phyloP scores from a whole-genome alignment of 768 basidiomycete species.

The Termitomyces titanicus region DNA sequence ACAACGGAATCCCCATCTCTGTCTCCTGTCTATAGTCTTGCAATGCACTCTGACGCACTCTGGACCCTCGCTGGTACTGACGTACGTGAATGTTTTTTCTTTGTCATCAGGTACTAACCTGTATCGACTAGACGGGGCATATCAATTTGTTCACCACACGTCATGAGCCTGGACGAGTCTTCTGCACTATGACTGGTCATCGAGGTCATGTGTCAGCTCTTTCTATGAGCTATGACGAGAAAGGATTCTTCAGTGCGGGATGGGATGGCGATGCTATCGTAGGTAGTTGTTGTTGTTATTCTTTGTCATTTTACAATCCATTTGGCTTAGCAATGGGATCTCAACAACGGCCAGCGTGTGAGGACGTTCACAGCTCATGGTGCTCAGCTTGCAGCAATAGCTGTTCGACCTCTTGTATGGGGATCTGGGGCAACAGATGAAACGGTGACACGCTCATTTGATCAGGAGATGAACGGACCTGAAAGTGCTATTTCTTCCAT shows the following conservation, averaged over 20 bases:
- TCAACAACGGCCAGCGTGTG: constrained; percentile 81
- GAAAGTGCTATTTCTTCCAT: constrained; percentile 4
- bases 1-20: constrained; percentile 46
- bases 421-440: constrained; percentile 24
- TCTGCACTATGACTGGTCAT: constrained; percentile 73
- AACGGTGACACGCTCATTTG: constrained; percentile 1
- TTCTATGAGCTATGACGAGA: constrained; percentile 76
- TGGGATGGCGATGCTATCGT: constrained; percentile 93
- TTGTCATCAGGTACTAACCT: constrained; percentile 7
- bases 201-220: constrained; percentile 83
- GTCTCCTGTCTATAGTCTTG: constrained; percentile 85
- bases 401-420: constrained; percentile 62
- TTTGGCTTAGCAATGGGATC: constrained; percentile 86
- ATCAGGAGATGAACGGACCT: constrained; percentile 1
- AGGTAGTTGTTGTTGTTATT: constrained; percentile 26
- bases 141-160: constrained; percentile 92
- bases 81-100: constrained; percentile 41
- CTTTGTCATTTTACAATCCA: constrained; percentile 11
- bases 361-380: constrained; percentile 80
- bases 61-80: constrained; percentile 89
- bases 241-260: constrained; percentile 83
- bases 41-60: constrained; percentile 88
- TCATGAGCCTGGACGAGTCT: constrained; percentile 82
- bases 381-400: constrained; percentile 79
- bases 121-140: constrained; percentile 63